Evolutionary conservation across 2,329 filamentous ascomycete species (phyloP).

Genomic region (Pochonia chlamydosporia): DNA sequence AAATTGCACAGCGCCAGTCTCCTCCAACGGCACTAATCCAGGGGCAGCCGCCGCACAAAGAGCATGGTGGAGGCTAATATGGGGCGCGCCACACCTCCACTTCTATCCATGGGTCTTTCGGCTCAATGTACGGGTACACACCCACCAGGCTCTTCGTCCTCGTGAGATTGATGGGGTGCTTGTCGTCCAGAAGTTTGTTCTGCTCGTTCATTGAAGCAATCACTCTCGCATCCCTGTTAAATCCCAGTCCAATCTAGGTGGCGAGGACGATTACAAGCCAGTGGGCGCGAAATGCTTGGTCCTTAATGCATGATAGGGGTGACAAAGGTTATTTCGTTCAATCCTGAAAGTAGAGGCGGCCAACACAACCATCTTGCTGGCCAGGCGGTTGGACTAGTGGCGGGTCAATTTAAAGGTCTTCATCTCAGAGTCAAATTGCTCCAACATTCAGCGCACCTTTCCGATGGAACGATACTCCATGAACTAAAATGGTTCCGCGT

Average conservation of each 20-base stretch:
- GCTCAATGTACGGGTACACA: neutral
- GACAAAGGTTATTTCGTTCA: neutral
- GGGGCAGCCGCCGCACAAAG: conserved; percentile 4
- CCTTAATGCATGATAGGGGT: neutral
- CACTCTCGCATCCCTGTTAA: neutral
- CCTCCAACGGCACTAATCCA: conserved; percentile 11
- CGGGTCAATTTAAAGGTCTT: too few species aligned
- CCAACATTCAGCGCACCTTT: too few species aligned
- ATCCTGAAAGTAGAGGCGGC: neutral
- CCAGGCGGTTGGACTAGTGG: too few species aligned
- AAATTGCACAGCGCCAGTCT: conserved; percentile 14
- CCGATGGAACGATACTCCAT: neutral
- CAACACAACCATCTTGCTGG: neutral
- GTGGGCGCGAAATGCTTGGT: neutral
- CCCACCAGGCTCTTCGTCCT: neutral
- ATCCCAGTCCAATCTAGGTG: neutral
- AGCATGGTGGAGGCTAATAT: conserved; percentile 7
- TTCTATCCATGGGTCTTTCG: neutral
- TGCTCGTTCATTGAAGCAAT: neutral
- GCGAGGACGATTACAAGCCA: neutral
- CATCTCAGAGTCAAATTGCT: too few species aligned
- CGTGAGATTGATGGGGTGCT: neutral
- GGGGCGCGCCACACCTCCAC: conserved; percentile 3
- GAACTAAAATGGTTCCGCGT: too few species aligned
- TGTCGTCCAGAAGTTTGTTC: neutral